phyloP scores from a whole-genome alignment of 129 eudicot genomes.

The Escallonia rubra region DNA sequence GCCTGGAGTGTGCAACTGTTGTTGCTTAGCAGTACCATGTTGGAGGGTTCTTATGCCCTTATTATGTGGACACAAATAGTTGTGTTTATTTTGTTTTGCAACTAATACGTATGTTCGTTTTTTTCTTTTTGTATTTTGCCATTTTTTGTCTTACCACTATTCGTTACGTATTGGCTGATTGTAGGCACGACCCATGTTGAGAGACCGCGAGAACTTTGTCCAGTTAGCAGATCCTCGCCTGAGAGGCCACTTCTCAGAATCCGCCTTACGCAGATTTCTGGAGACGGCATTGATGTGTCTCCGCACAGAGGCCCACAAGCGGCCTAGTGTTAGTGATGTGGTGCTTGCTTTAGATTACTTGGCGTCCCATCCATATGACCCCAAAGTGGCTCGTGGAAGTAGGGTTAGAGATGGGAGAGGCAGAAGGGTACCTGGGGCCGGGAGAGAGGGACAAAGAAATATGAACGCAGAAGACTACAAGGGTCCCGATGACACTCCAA shows the following conservation, averaged over 20 bases:
- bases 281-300: conserved; percentile 58
- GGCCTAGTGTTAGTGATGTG: conserved; percentile 57
- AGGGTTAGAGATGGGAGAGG: neutral
- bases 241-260: conserved; percentile 42
- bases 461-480: neutral
- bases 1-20: too few relatives aligned
- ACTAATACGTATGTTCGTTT: too few relatives aligned
- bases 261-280: conserved; percentile 21
- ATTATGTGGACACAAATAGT: too few relatives aligned
- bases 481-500: neutral
- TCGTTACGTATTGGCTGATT: neutral
- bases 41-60: too few relatives aligned
- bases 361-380: conserved; percentile 16
- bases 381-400: neutral
- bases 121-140: neutral
- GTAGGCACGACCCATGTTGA: conserved; percentile 47
- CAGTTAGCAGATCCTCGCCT: conserved; percentile 59
- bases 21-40: too few relatives aligned
- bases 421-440: neutral
- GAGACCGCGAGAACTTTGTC: conserved; percentile 33
- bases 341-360: conserved; percentile 38
- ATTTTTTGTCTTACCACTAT: neutral
- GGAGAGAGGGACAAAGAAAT: neutral
- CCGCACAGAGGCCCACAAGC: conserved; percentile 28
- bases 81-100: too few relatives aligned